phyloP scores from a whole-genome alignment of 1,284 basidiomycete species.

The Cryptococcus maquisensis region DNA sequence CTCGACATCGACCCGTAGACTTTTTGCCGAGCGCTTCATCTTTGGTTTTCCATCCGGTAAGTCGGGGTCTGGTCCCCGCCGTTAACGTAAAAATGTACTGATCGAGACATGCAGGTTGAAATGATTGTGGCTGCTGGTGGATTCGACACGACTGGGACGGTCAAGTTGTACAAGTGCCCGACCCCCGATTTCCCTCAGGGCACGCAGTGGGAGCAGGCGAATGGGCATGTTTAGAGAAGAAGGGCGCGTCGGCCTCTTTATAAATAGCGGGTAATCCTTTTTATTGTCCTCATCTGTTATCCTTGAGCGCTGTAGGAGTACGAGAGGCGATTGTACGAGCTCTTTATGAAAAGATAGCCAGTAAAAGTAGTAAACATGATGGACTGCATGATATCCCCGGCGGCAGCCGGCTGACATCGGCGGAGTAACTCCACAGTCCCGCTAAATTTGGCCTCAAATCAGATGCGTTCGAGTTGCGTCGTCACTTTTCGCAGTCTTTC shows the following conservation, averaged over 20 bases:
- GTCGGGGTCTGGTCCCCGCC: constrained; percentile 9
- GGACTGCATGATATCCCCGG: not conserved
- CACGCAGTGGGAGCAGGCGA: not conserved
- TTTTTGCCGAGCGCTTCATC: constrained; percentile 43
- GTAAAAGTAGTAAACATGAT: not conserved
- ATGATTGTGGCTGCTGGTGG: constrained; percentile 47
- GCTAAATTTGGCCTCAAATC: not conserved
- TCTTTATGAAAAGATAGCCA: no score
- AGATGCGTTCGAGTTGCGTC: not conserved
- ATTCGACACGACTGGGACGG: constrained; percentile 45
- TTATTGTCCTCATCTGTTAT: no score
- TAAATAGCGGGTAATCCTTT: no score
- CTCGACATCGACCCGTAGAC: constrained; percentile 19
- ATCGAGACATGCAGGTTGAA: constrained; percentile 26
- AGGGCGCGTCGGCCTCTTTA: not conserved
- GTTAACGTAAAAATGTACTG: not conserved
- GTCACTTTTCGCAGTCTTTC: no score
- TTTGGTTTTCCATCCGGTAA: constrained; percentile 49
- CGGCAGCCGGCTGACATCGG: not conserved
- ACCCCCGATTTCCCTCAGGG: constrained; percentile 17
- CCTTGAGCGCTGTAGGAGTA: no score
- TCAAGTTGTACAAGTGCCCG: constrained; percentile 40
- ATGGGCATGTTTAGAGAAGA: not conserved
- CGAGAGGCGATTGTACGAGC: no score
- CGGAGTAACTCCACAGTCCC: not conserved